phyloP scores from a whole-genome alignment of 805 yeast species.

The Aciculoconidium aculeatum region DNA sequence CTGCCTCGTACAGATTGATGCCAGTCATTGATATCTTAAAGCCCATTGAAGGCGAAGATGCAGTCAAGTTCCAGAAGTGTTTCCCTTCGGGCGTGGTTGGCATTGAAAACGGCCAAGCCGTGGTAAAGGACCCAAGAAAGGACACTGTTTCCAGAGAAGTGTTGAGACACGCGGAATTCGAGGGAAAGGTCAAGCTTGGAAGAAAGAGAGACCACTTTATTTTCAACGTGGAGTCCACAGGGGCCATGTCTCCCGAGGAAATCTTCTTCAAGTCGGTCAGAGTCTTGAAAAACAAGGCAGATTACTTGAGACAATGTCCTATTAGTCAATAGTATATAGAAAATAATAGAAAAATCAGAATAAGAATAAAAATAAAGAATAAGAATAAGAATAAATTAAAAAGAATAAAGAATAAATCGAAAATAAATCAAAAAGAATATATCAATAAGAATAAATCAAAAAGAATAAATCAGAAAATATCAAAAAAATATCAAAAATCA shows the following conservation, averaged over 20 bases:
- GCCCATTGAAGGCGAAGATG: conserved; percentile 73
- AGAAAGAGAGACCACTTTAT: conserved; percentile 89
- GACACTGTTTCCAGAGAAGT: conserved; percentile 98
- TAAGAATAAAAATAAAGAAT: not conserved
- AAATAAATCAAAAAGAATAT: no score
- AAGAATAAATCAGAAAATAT: no score
- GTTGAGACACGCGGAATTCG: conserved; percentile 85
- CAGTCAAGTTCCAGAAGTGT: conserved; percentile 76
- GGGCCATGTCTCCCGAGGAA: conserved; percentile 96
- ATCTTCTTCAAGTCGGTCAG: conserved; percentile 87
- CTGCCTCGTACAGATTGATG: conserved; percentile 90
- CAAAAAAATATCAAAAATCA: no score
- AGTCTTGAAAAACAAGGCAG: conserved; percentile 79
- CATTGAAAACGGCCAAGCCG: conserved; percentile 66
- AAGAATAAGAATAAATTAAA: no score
- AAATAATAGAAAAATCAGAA: not conserved
- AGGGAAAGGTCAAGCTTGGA: conserved; percentile 85
- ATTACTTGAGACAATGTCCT: conserved; percentile 72
- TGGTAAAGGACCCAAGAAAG: conserved; percentile 81
- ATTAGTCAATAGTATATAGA: conserved; percentile 44
- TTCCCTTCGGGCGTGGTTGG: conserved; percentile 92
- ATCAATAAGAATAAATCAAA: no score
- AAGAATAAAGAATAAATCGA: no score
- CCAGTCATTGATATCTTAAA: conserved; percentile 76
- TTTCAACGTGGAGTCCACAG: conserved; percentile 90